Base-by-base conservation (phyloP, 441 rosid species). In the Populus trichocarpa region DNA sequence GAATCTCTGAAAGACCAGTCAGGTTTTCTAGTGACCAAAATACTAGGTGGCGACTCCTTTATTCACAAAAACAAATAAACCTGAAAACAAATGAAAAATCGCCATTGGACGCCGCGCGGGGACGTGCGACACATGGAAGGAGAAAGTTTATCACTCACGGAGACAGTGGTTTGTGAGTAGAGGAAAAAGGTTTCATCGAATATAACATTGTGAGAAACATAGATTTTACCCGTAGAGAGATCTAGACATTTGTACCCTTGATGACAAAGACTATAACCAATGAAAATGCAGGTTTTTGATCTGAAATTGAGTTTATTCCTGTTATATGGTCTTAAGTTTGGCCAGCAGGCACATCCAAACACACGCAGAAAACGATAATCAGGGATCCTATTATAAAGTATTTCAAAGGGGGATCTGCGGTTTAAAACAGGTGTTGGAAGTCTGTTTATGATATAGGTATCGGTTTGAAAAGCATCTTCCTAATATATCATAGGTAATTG, bases 81-180 rank as follows among this genome's bases (percentile, higher is more conserved):
- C n/a, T n/a, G n/a, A n/a, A n/a, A n/a, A n/a, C n/a, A n/a, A n/a
- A n/a, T n/a, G n/a, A n/a, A n/a, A n/a, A n/a, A n/a, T n/a, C n/a
- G n/a, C n/a, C n/a, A n/a, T n/a, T n/a, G n/a, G n/a, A n/a, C n/a
- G n/a, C n/a, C n/a, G n/a, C n/a, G n/a, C n/a, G n/a, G n/a, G n/a
- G n/a, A n/a, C n/a, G n/a, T n/a, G n/a, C n/a, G n/a, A n/a, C n/a
- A 36, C 0, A 0, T 38, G 42, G 42, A 38, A 38, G 12, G 0
- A 9, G 42, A 36, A 36, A 0, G 0, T 0, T 36, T 0, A 36
- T 36, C 0, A 36, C 3, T 36, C 0, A 36, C 3, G 42, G 42
- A 38, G 42, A 36, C 40, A 38, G 0, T 38, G 0, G 12, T 9
- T 0, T 9, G 9, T 3, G 8, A 50, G n/a, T 50, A 50, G 2